Conservation (phyloP, 2,329 filamentous ascomycete species). For the Aspergillus sp. region DNA sequence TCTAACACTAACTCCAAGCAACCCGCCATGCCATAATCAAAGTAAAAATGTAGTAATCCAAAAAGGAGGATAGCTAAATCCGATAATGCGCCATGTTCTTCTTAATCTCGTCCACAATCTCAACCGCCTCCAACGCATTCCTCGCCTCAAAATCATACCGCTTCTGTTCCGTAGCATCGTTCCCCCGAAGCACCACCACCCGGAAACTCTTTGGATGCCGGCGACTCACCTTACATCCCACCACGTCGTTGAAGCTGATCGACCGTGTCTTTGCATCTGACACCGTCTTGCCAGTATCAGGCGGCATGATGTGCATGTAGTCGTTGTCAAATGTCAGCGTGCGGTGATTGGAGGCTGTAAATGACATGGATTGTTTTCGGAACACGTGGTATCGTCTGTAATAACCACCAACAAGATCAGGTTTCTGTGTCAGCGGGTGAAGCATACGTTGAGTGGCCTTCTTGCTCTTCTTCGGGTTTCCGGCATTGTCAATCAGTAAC, state of each 20-base stretch:
- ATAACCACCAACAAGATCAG: slow-evolving; percentile 41
- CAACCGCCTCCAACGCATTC: slow-evolving; percentile 51
- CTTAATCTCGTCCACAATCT: slow-evolving; percentile 59
- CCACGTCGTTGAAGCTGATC: slow-evolving; percentile 57
- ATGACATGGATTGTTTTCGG: slow-evolving; percentile 60
- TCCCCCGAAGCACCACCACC: slow-evolving; percentile 54
- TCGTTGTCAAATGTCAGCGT: slow-evolving; percentile 59
- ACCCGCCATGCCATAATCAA: too few species aligned
- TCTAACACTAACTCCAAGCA: too few species aligned
- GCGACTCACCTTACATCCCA: slow-evolving; percentile 58
- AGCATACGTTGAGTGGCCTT: slow-evolving; percentile 34
- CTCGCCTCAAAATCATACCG: slow-evolving; percentile 60
- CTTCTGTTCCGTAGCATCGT: slow-evolving; percentile 58
- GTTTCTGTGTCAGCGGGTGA: slow-evolving; percentile 43
- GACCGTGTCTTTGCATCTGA: slow-evolving; percentile 53
- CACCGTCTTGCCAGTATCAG: slow-evolving; percentile 47
- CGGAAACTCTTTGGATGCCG: slow-evolving; percentile 59
- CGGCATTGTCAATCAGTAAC: slow-evolving; percentile 44
- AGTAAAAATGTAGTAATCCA: background rate
- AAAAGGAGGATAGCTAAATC: slow-evolving; percentile 16
- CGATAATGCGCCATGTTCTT: slow-evolving; percentile 48
- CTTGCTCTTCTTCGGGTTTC: slow-evolving; percentile 37
- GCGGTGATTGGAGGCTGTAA: slow-evolving; percentile 54
- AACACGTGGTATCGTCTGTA: slow-evolving; percentile 59
- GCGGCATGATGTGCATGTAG: slow-evolving; percentile 60